Evolutionary conservation across 208 protist species (phyloP).

Genomic region (Phytomonas francai): DNA sequence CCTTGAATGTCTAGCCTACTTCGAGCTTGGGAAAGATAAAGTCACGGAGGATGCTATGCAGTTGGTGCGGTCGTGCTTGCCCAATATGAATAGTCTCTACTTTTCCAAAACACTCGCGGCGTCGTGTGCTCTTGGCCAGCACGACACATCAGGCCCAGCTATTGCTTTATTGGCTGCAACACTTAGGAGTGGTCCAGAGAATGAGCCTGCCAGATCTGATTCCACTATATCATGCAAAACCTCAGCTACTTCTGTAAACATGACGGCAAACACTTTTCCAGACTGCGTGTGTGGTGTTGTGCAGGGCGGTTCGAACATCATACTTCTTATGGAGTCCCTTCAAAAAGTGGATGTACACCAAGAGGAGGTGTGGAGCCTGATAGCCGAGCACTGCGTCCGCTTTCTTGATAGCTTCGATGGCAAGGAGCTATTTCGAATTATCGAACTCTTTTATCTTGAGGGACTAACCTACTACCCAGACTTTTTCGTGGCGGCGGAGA

Average conservation of each 20-base stretch:
- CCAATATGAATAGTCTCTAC: slow-evolving; percentile 39
- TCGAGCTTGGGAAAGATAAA: slow-evolving; percentile 43
- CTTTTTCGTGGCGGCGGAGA: slow-evolving; percentile 67
- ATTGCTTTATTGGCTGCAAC: slow-evolving; percentile 49
- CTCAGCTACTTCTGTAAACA: background rate
- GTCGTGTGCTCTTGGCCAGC: slow-evolving; percentile 53
- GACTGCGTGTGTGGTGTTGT: slow-evolving; percentile 11
- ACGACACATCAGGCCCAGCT: slow-evolving; percentile 34
- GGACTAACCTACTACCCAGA: slow-evolving; percentile 53
- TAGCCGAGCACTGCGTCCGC: slow-evolving; percentile 72
- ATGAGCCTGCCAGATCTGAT: background rate
- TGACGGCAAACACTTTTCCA: background rate
- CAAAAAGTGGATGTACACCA: slow-evolving; percentile 31
- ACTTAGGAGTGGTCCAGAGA: slow-evolving; percentile 10
- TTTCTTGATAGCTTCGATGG: slow-evolving; percentile 50
- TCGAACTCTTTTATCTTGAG: slow-evolving; percentile 44
- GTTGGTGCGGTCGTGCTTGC: slow-evolving; percentile 39
- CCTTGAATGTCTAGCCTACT: slow-evolving; percentile 75
- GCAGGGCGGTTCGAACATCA: slow-evolving; percentile 13
- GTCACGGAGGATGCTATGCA: slow-evolving; percentile 49
- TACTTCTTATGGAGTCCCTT: slow-evolving; percentile 52
- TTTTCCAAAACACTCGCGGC: slow-evolving; percentile 57
- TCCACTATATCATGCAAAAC: background rate
- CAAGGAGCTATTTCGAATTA: slow-evolving; percentile 46
- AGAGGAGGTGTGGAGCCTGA: slow-evolving; percentile 63